Evolutionary conservation across 371 early-diverging fungal species (phyloP), one percentile per base, ranked within the genome.

Genomic region (Actinomortierella ambigua): DNA sequence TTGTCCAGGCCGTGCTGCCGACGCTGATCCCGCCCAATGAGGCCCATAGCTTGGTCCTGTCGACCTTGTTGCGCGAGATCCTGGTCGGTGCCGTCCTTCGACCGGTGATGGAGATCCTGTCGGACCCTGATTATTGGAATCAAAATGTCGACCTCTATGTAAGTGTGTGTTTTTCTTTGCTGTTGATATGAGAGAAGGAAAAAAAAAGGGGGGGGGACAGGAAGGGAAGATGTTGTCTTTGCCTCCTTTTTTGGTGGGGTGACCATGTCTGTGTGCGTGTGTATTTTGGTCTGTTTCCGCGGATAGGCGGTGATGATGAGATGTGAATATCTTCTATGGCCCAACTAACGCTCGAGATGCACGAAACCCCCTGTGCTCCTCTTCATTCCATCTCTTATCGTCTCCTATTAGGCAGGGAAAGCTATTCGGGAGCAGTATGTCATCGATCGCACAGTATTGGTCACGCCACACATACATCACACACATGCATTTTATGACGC

Each of bases 121-220:
- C 90, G 0, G 95, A 95, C 56, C 92, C 95, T 1, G 94, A 95
- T 75, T 93, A 85, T 51, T 88, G 92, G 86, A 95, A 94, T 71
- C 88, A 89, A 62, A 81, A 84, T 5, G 81, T 95, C 26, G 90
- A 90, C 53, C 61, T 68, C 11, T 82, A 83, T 76, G 87, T 87
- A 79, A 71, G 85, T 65, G 13, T n/a, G 34, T 26, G 22, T 13
- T n/a, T 48, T 50, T 39, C 44, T 23, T 53, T 8, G 41, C 13
- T 34, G 11, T 34, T 34, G 34, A 11, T 11, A 11, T 34, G 34
- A 34, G 34, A 6, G 11, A 34, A 34, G 11, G 34, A 34, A 11
- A 6, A 34, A 34, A 34, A 34, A 6, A 11, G 11, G 34, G 34
- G 4, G 34, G 7, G 34, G 11, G 34, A 11, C 7, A 34, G 34